Conservation (phyloP, 768 basidiomycete species). For the Amanita fuliginea region DNA sequence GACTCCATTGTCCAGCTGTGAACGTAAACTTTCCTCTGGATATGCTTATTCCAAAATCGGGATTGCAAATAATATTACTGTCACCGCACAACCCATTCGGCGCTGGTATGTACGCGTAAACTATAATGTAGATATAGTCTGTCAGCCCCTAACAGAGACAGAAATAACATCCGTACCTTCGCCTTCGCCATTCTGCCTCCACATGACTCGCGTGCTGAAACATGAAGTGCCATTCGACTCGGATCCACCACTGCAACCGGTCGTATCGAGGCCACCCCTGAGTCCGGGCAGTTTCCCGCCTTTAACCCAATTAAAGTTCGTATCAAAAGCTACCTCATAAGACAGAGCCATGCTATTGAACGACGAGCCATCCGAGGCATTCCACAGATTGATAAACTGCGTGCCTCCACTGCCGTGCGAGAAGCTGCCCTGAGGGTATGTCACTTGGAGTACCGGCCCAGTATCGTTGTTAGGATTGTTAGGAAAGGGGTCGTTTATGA, state of each 20-base stretch:
- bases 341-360: slow-evolving; percentile 62
- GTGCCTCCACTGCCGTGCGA: slow-evolving; percentile 50
- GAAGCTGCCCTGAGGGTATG: slow-evolving; percentile 52
- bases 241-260: slow-evolving; percentile 62
- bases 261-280: slow-evolving; percentile 51
- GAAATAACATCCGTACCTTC: slow-evolving; percentile 41
- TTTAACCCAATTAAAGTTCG: slow-evolving; percentile 58
- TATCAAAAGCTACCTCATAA: slow-evolving; percentile 67
- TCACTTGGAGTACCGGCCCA: slow-evolving; percentile 45
- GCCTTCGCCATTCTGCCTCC: slow-evolving; percentile 50
- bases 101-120: slow-evolving; percentile 72
- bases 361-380: slow-evolving; percentile 39
- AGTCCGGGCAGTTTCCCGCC: slow-evolving; percentile 72
- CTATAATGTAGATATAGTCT: slow-evolving; percentile 21
- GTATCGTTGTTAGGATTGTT: slow-evolving; percentile 22
- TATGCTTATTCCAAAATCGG: slow-evolving; percentile 71
- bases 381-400: slow-evolving; percentile 63
- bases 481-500: slow-evolving; percentile 62
- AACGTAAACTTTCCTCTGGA: slow-evolving; percentile 58
- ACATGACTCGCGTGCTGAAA: slow-evolving; percentile 71
- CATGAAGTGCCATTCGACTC: slow-evolving; percentile 55
- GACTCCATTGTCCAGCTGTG: slow-evolving; percentile 57
- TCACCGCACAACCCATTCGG: slow-evolving; percentile 49
- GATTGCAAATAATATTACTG: slow-evolving; percentile 49
- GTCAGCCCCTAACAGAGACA: slow-evolving; percentile 5